Evolutionary conservation across 1,139 yeast genomes (phyloP).

Genomic region (Saccharomyces hybrid): DNA sequence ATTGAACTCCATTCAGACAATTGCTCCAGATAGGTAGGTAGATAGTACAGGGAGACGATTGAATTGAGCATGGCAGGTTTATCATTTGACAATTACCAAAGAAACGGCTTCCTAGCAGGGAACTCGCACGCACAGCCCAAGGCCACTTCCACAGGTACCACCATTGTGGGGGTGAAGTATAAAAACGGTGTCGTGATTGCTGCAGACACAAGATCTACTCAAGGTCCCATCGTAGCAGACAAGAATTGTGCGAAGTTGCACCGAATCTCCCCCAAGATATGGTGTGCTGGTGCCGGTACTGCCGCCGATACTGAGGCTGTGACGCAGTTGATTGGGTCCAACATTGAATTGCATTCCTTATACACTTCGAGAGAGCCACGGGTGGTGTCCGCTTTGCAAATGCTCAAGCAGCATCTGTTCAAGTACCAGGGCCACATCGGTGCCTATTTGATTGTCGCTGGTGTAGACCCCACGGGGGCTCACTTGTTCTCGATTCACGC

Average conservation of each 20-base stretch:
- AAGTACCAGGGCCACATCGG: constrained; percentile 96
- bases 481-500: constrained; percentile 92
- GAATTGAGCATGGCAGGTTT: constrained; percentile 67
- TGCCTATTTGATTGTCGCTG: constrained; percentile 94
- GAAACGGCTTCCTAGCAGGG: constrained; percentile 67
- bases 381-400: constrained; percentile 86
- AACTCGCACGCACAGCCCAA: constrained; percentile 72
- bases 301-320: constrained; percentile 99
- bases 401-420: constrained; percentile 90
- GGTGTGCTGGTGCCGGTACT: constrained; percentile 99
- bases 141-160: constrained; percentile 96
- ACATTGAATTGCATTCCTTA: constrained; percentile 81
- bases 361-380: constrained; percentile 82
- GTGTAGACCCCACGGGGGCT: constrained; percentile 94
- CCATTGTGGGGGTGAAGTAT: constrained; percentile 93
- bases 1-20: background rate
- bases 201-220: constrained; percentile 97
- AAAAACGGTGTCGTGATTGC: constrained; percentile 94
- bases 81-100: constrained; percentile 85
- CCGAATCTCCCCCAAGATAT: constrained; percentile 82
- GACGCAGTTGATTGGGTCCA: constrained; percentile 84
- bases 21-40: background rate
- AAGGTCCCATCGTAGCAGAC: constrained; percentile 94
- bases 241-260: constrained; percentile 96
- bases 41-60: background rate